Percentiles rank a stretch among this genome's conserved stretches.
phyloP scores from a whole-genome alignment of 192 early-diverging fungal genomes.

The Coemansia sp. region DNA sequence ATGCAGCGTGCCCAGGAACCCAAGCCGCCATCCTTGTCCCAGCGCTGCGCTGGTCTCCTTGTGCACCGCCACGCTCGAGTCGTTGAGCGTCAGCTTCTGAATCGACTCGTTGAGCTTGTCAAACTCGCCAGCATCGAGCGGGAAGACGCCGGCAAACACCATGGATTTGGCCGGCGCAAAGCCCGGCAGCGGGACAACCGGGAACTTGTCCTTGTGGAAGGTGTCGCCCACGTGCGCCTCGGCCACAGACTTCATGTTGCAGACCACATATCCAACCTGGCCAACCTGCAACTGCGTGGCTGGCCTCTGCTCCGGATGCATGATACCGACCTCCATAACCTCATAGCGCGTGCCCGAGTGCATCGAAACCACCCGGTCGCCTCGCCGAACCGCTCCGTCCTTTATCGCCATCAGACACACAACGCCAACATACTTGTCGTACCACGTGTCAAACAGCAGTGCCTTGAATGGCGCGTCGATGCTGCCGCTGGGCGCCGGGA shows the following conservation, averaged over 20 bases:
- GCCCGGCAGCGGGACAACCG: conserved; percentile 77
- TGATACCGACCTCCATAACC: conserved; percentile 87
- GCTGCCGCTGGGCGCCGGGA: conserved; percentile 74
- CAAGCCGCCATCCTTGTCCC: conserved; percentile 95
- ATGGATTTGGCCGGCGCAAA: conserved; percentile 95
- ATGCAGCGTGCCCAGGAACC: conserved; percentile 94
- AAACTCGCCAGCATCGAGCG: conserved; percentile 88
- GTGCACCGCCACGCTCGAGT: conserved; percentile 86
- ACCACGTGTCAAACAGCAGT: conserved; percentile 97
- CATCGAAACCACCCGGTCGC: conserved; percentile 80
- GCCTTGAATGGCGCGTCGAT: conserved; percentile 72
- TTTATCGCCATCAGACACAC: conserved; percentile 89
- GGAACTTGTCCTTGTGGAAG: conserved; percentile 71
- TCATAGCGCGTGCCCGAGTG: conserved; percentile 84
- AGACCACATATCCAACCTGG: conserved; percentile 89
- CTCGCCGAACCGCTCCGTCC: conserved; percentile 74
- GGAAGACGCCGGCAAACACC: conserved; percentile 96
- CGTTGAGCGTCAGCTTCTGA: conserved; percentile 92
- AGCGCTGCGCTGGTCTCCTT: conserved; percentile 83
- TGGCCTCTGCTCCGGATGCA: conserved; percentile 86
- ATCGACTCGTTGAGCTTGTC: conserved; percentile 87
- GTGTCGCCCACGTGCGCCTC: conserved; percentile 97
- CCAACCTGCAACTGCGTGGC: conserved; percentile 58
- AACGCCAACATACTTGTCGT: conserved; percentile 97
- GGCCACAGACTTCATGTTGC: conserved; percentile 90